Evolutionary conservation across 2,329 filamentous ascomycete species (phyloP).

Genomic region (Sporothrix euskadiensis): DNA sequence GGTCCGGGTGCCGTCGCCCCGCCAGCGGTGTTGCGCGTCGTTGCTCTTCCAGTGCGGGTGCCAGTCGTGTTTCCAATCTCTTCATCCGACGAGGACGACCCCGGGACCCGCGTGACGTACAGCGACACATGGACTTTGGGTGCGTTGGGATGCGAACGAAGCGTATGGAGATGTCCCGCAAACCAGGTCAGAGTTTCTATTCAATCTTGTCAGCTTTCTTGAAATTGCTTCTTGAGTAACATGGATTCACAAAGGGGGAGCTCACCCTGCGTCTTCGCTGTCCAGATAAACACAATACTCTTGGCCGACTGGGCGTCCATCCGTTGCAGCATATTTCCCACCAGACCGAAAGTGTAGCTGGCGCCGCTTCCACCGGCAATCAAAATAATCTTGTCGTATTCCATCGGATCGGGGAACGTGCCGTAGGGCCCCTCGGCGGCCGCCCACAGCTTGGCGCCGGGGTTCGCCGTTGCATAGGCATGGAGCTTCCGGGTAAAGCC

Average conservation of each 20-base stretch:
- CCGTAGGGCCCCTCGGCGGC: constrained; percentile 64
- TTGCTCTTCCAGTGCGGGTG: not conserved
- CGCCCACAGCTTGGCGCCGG: constrained; percentile 51
- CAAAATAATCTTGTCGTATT: constrained; percentile 58
- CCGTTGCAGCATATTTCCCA: constrained; percentile 48
- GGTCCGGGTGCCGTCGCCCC: not conserved
- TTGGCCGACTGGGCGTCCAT: constrained; percentile 43
- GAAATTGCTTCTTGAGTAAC: not conserved
- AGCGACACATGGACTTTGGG: constrained; percentile 44
- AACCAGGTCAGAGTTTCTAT: constrained; percentile 43
- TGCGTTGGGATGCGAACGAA: constrained; percentile 44
- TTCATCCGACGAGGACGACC: constrained; percentile 27
- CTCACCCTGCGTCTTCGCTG: constrained; percentile 50
- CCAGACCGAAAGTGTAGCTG: constrained; percentile 57
- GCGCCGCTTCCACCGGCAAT: constrained; percentile 63
- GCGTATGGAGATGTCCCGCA: constrained; percentile 43
- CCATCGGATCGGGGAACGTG: constrained; percentile 52
- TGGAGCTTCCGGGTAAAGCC: constrained; percentile 61
- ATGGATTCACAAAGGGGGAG: not conserved
- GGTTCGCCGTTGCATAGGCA: constrained; percentile 51
- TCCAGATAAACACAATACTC: constrained; percentile 52
- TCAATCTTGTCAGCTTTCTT: not conserved
- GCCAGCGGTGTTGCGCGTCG: not conserved
- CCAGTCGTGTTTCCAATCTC: constrained; percentile 26
- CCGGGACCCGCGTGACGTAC: constrained; percentile 41